Base-by-base conservation (phyloP, 441 rosid genomes). In the Populus tomentosa region DNA sequence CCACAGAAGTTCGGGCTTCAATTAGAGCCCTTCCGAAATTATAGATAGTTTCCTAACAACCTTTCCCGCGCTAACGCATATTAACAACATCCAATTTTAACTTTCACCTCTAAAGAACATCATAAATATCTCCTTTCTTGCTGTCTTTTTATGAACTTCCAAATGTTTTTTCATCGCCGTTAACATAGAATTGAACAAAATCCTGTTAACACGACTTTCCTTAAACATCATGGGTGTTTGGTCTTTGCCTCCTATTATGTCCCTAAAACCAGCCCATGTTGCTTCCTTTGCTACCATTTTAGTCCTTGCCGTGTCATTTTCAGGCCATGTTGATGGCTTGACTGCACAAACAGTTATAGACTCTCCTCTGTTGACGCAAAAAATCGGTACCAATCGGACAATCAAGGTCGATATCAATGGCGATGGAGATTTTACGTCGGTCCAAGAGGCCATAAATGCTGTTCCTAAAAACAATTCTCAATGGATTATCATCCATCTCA, bases 381-480 rank as follows among this genome's bases (percentile, higher is more conserved):
- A 90, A 78, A 87, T 90, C 16, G 84, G 78, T 63, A 82, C 94
- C 40, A 90, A 93, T 68, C 67, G 85, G 61, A 87, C 96, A 1
- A 91, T 95, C 16, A 87, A 79, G 77, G 98, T 95, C 16, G 98
- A 95, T 74, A 80, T 90, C 62, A 79, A 91, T n/a, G 98, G 98
- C 46, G 11, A 87, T 5, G 98, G 96, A 71, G 97, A 93, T 13
- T 90, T 78, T 68, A 90, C 70, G 16, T 85, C 95, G 11, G 73
- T 95, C 30, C 98, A 93, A 80, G 88, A 89, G 59, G 98, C 98
- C 78, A 84, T 95, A 26, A 82, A 95, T 77, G 77, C 91, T 30
- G 91, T 95, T 50, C 98, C 98, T 33, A 61, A 53, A 5, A 90
- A 88, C 64, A 93, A 95, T 78, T 70, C 84, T 53, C 21, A 80